Percentiles rank a stretch among this genome's conserved stretches.
Conservation (phyloP, 1,284 basidiomycete species). For the Porogramme epimiltina region DNA sequence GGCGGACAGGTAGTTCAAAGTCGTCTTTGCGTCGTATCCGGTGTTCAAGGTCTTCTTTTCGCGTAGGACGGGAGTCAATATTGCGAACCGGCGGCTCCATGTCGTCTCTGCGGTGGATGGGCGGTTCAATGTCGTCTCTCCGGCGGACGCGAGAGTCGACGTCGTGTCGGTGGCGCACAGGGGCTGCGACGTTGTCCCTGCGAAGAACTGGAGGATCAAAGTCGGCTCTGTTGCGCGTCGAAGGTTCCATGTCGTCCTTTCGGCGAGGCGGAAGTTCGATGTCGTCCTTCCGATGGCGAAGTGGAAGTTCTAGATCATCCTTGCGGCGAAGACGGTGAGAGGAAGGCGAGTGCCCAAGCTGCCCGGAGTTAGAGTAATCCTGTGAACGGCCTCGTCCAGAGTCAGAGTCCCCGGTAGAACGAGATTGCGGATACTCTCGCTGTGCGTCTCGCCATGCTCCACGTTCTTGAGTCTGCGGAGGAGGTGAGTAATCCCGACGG, state of each 20-base stretch:
- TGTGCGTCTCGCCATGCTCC: constrained; percentile 17
- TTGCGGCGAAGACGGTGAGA: constrained; percentile 13
- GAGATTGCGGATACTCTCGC: constrained; percentile 16
- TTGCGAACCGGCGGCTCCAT: constrained; percentile 7
- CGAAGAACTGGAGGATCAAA: neutral
- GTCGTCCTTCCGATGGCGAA: constrained; percentile 11
- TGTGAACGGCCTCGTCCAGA: constrained; percentile 24
- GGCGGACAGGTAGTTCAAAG: constrained; percentile 9
- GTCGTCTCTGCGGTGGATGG: constrained; percentile 11
- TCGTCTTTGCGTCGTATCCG: constrained; percentile 17
- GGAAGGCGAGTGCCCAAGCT: constrained; percentile 20
- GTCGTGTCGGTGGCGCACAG: neutral
- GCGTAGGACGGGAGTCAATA: too few relatives aligned
- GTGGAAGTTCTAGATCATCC: constrained; percentile 12
- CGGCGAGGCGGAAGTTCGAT: constrained; percentile 9
- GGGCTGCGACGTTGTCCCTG: constrained; percentile 14
- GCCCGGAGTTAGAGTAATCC: constrained; percentile 15
- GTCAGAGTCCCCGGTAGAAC: constrained; percentile 7
- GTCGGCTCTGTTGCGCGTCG: neutral
- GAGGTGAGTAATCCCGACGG: constrained; percentile 24
- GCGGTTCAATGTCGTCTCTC: constrained; percentile 11
- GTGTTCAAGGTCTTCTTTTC: constrained; percentile 12
- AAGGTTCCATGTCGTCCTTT: constrained; percentile 8
- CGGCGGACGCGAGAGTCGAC: constrained; percentile 5
- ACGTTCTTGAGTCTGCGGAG: constrained; percentile 15